A percentile compares a stretch with the other conserved stretches of the same genome.
phyloP scores from a whole-genome alignment of 75 land plant genomes.

The Larix kaempferi region DNA sequence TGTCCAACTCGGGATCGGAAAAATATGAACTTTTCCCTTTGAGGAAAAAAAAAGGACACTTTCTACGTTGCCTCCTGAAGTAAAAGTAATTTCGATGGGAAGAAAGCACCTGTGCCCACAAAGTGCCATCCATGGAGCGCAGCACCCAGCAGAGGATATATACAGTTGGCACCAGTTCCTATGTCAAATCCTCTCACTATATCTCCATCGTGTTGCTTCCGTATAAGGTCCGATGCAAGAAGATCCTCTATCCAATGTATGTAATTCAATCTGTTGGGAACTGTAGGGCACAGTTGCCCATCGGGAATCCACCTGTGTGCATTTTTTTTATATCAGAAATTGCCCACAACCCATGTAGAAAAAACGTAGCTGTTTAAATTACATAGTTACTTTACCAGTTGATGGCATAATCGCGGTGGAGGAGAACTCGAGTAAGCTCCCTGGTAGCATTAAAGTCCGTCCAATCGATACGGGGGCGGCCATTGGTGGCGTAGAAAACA shows the following conservation, averaged over 20 bases:
- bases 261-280: constrained; percentile 87
- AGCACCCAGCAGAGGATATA: constrained; percentile 95
- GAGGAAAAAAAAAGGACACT: no score
- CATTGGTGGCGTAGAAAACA: constrained; percentile 33
- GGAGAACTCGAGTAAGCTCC: constrained; percentile 84
- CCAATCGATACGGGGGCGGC: constrained; percentile 77
- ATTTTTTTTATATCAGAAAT: background rate
- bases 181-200: constrained; percentile 78
- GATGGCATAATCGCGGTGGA: constrained; percentile 72
- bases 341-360: background rate
- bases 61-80: no score
- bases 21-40: no score
- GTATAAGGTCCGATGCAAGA: constrained; percentile 46
- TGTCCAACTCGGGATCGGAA: no score
- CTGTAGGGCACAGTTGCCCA: constrained; percentile 97
- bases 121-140: constrained; percentile 86
- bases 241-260: constrained; percentile 96
- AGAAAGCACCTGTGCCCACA: constrained; percentile 72
- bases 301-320: constrained; percentile 97
- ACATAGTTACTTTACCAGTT: constrained; percentile 37
- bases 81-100: background rate
- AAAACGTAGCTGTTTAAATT: background rate
- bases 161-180: constrained; percentile 97
- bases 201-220: constrained; percentile 18
- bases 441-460: constrained; percentile 91